Evolutionary conservation across 1,139 yeast species (phyloP).

Genomic region (Taiozyma sp.): DNA sequence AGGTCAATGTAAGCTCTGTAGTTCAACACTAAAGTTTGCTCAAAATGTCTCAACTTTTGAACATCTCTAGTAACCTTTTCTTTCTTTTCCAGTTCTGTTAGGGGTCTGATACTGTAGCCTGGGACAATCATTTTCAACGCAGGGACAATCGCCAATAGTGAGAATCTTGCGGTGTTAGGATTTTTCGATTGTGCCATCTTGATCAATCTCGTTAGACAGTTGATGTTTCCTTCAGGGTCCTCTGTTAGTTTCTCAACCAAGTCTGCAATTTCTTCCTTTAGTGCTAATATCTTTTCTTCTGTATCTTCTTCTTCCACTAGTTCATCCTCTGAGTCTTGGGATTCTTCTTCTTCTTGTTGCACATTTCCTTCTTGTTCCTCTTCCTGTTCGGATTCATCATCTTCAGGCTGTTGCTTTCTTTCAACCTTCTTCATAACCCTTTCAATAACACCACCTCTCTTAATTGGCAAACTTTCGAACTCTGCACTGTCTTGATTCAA

Average conservation of each 20-base stretch:
- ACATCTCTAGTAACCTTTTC: constrained; percentile 84
- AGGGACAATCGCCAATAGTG: constrained; percentile 75
- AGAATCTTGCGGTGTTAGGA: constrained; percentile 63
- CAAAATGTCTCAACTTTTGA: constrained; percentile 68
- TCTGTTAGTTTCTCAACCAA: constrained; percentile 74
- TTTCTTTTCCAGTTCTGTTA: constrained; percentile 73
- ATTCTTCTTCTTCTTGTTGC: constrained; percentile 23
- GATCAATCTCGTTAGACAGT: constrained; percentile 61
- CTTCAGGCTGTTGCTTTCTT: constrained; percentile 19
- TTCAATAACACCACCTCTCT: constrained; percentile 63
- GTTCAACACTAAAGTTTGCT: constrained; percentile 65
- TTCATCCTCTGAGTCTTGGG: constrained; percentile 29
- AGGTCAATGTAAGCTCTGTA: constrained; percentile 65
- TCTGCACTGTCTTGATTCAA: constrained; percentile 36
- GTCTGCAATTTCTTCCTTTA: constrained; percentile 82
- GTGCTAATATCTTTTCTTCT: constrained; percentile 47
- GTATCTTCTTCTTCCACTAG: constrained; percentile 49
- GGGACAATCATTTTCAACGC: constrained; percentile 86
- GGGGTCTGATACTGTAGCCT: constrained; percentile 77
- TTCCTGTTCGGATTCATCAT: constrained; percentile 9
- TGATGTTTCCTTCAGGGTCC: constrained; percentile 83
- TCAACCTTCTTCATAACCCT: constrained; percentile 40
- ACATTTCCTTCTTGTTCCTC: constrained; percentile 39
- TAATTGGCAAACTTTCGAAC: constrained; percentile 79
- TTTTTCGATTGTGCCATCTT: constrained; percentile 67